Evolutionary conservation across 2,329 filamentous ascomycete genomes (phyloP), one percentile per base, ranked within the genome.

Genomic region (Erysiphe pisi): DNA sequence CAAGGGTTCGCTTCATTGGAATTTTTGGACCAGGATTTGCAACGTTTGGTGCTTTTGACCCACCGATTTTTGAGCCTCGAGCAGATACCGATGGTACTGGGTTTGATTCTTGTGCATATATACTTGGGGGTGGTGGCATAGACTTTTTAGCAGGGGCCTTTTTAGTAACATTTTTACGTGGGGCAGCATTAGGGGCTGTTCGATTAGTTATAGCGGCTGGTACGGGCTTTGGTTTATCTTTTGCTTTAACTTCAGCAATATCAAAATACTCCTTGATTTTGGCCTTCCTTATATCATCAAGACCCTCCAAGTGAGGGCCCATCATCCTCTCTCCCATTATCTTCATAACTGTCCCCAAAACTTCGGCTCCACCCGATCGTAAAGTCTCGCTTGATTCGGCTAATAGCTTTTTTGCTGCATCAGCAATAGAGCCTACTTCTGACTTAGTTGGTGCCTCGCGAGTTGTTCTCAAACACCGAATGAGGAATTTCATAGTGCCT

Each of bases 311-410:
- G 82, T 97, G 92, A 12, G 93, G 91, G 65, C 91, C 93, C 95
- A 99, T 99, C 76, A 92, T 92, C 77, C 95, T 89, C 83, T 99
- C 96, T 63, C 95, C 94, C 84, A 98, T 92, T 77, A 99, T 98
- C 84, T 98, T 99, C 95, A 97, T 98, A 75, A 99, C 83, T 0
- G 94, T 97, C 79, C 96, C 95, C 3, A 99, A 85, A 49, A 95
- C 90, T 83, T 99, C 95, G 20, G 94, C 94, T 82, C 94, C 95
- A 45, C 93, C 93, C 74, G 94, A 91, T 83, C 95, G 89, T 78
- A 97, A 88, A 3, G 87, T 90, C 80, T 96, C 94, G 80, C 90
- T 94, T 0, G 93, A 94, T 82, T 99, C 95, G 0, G 94, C 90
- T 22, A 99, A 86, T 11, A 98, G 85, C 83, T 97, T 98, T 81